Evolutionary conservation across 208 protist genomes (phyloP).

Genomic region (Wallacemonas rigidus): DNA sequence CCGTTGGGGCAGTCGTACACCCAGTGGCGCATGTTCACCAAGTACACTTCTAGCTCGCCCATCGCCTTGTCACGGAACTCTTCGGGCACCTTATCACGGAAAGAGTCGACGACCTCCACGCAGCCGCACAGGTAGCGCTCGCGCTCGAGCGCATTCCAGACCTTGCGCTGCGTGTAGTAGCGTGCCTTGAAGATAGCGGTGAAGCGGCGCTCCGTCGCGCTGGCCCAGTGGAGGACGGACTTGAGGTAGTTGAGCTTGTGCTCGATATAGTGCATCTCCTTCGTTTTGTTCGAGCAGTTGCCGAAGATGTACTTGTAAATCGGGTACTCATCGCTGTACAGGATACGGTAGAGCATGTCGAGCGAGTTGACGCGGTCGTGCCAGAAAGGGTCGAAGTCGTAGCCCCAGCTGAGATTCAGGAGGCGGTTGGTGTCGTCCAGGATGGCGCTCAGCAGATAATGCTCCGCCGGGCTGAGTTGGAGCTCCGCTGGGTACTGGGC

Average conservation of each 20-base stretch:
- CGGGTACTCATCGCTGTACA: constrained; percentile 65
- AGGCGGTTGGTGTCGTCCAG: constrained; percentile 85
- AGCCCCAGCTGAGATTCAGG: constrained; percentile 78
- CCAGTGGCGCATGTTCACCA: constrained; percentile 90
- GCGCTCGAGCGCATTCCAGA: constrained; percentile 90
- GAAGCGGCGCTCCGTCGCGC: constrained; percentile 72
- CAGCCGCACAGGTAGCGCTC: constrained; percentile 86
- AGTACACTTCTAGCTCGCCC: constrained; percentile 75
- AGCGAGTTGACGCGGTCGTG: constrained; percentile 80
- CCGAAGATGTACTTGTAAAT: constrained; percentile 78
- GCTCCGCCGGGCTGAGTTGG: constrained; percentile 60
- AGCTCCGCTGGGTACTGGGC: constrained; percentile 45
- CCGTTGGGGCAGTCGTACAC: constrained; percentile 89
- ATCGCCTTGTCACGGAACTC: constrained; percentile 83
- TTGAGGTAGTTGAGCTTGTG: constrained; percentile 86
- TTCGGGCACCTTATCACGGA: constrained; percentile 71
- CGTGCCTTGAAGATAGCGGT: constrained; percentile 80
- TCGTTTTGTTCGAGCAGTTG: constrained; percentile 69
- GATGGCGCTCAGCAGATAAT: constrained; percentile 82
- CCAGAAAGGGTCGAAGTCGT: constrained; percentile 92
- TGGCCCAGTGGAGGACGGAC: constrained; percentile 79
- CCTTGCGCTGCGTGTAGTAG: constrained; percentile 78
- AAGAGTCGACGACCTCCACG: constrained; percentile 77
- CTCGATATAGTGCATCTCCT: constrained; percentile 67
- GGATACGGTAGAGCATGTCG: constrained; percentile 59